Evolutionary conservation across 305 asterid genomes (phyloP).

Genomic region (Withania somnifera): DNA sequence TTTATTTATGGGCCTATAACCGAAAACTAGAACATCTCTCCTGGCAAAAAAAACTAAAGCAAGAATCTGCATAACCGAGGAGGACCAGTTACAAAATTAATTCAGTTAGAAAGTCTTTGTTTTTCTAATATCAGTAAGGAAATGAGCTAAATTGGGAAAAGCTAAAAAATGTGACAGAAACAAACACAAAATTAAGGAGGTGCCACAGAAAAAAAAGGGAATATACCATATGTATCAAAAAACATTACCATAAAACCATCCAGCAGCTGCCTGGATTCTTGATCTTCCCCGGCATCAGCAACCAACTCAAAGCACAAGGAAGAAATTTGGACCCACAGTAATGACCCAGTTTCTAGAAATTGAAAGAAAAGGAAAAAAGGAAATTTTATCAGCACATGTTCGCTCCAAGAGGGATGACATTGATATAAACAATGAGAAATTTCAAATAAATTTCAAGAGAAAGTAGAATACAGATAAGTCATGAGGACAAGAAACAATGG

Average conservation of each 20-base stretch:
- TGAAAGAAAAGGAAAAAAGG: not conserved
- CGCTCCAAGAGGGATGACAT: not conserved
- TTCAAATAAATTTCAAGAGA: not conserved
- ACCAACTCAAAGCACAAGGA: not conserved
- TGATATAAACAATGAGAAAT: not conserved
- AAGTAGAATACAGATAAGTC: not conserved
- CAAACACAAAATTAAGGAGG: not conserved
- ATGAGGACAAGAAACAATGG: not conserved
- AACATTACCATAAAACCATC: constrained; percentile 1
- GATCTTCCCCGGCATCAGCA: not conserved
- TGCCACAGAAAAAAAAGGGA: not conserved
- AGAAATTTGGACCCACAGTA: not conserved
- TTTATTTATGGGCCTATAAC: not conserved
- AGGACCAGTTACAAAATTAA: not conserved
- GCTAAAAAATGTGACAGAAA: not conserved
- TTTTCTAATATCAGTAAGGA: not conserved
- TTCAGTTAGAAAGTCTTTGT: not conserved
- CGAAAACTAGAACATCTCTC: not conserved
- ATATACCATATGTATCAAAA: not conserved
- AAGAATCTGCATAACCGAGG: not conserved
- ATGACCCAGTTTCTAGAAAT: not conserved
- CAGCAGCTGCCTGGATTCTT: constrained; percentile 2
- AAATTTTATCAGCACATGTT: not conserved
- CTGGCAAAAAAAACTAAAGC: not conserved
- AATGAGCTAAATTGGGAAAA: not conserved